These are phyloP conservation scores for Xerocomellus amylosporus DNA, from an alignment of 768 basidiomycete genomes.

Conservation along the genomic window DNA sequence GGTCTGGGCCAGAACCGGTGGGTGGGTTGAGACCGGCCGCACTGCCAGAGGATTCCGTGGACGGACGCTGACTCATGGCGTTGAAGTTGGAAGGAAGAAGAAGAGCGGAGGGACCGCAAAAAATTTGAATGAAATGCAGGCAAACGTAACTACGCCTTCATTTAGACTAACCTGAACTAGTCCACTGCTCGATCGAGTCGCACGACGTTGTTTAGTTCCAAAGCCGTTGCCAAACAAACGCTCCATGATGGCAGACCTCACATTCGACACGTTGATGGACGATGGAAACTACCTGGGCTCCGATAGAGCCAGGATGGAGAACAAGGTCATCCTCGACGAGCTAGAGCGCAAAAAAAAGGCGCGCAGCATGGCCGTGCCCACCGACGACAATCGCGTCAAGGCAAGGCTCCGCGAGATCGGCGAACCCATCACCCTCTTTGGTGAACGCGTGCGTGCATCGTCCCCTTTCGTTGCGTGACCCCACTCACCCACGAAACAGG, in stretches of 20 bases:
- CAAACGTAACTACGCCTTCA: constrained; percentile 26
- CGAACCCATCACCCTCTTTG: constrained; percentile 96
- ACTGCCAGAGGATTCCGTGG: constrained; percentile 26
- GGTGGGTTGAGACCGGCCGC: constrained; percentile 16
- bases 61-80: constrained; percentile 32
- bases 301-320: constrained; percentile 73
- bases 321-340: constrained; percentile 87
- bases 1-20: constrained; percentile 22
- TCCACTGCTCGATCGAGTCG: neutral
- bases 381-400: constrained; percentile 92
- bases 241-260: constrained; percentile 67
- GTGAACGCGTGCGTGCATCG: constrained; percentile 80
- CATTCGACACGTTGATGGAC: constrained; percentile 71
- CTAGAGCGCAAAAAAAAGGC: constrained; percentile 98
- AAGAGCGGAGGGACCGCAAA: constrained; percentile 6
- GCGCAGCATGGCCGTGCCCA: constrained; percentile 90
- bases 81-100: constrained; percentile 5
- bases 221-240: constrained; percentile 37
- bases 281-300: constrained; percentile 74
- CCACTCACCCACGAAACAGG: constrained; percentile 46
- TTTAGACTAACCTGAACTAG: neutral
- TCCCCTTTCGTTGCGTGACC: neutral
- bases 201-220: constrained; percentile 30
- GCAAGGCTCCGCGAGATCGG: constrained; percentile 88
- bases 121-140: constrained; percentile 13